These are phyloP conservation scores for Populus tomentosa DNA, from an alignment of 441 rosid species.

Conservation along the genomic window DNA sequence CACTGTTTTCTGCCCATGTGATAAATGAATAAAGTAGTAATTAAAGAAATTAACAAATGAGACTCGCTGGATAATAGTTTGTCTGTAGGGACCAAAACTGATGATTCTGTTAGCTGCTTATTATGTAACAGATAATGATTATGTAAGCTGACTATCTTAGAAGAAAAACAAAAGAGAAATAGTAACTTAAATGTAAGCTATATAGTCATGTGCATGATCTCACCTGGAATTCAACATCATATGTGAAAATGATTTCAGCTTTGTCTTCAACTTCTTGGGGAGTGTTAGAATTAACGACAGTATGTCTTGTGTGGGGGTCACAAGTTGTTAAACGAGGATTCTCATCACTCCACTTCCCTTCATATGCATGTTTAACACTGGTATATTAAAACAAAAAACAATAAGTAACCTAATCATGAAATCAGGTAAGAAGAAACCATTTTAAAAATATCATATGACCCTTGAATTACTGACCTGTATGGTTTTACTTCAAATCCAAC, in stretches of 20 bases:
- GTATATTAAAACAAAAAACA: conserved; percentile 14
- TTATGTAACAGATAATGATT: background rate
- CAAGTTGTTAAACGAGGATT: conserved; percentile 75
- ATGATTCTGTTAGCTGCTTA: background rate
- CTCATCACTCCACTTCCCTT: conserved; percentile 64
- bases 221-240: conserved; percentile 88
- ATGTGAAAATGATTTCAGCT: conserved; percentile 72
- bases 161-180: background rate
- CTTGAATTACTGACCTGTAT: conserved; percentile 48
- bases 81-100: background rate
- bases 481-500: conserved; percentile 96
- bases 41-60: no score
- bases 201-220: conserved; percentile 1
- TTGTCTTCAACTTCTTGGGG: conserved; percentile 88
- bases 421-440: background rate
- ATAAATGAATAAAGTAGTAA: background rate
- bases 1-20: background rate
- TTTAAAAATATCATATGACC: background rate
- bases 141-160: background rate
- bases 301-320: conserved; percentile 78
- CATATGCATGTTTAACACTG: conserved; percentile 82
- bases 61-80: background rate
- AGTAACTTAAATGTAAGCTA: background rate
- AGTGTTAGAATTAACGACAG: conserved; percentile 66
- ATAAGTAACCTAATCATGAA: background rate